A percentile compares a stretch with the other conserved stretches of the same genome.
phyloP scores from a whole-genome alignment of 306 rosid species.

The Coriaria nepalensis region DNA sequence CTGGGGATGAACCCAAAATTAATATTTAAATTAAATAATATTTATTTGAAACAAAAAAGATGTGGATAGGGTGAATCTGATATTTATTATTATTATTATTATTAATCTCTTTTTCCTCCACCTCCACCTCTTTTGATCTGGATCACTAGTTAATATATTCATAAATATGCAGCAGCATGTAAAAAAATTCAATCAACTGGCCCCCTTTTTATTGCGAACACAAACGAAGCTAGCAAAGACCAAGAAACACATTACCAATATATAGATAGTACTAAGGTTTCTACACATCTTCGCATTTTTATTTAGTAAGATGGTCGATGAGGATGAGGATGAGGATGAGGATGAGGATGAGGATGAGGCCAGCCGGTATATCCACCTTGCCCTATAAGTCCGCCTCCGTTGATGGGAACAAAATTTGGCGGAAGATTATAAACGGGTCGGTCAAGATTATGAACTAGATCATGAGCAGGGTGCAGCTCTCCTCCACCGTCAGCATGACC shows the following conservation, averaged over 20 bases:
- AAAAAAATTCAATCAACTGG: constrained; percentile 16
- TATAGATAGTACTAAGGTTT: too few species aligned
- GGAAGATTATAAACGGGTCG: constrained; percentile 56
- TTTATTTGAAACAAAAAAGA: constrained; percentile 6
- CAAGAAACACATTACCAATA: constrained; percentile 10
- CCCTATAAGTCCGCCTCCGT: constrained; percentile 48
- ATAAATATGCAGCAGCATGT: too few species aligned
- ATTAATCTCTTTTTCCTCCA: background rate
- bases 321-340: constrained; percentile 24
- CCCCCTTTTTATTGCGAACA: constrained; percentile 33
- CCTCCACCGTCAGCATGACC: constrained; percentile 19
- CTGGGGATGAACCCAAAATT: too few species aligned
- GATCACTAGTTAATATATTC: constrained; percentile 11
- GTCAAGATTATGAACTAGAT: constrained; percentile 12
- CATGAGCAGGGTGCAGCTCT: constrained; percentile 25
- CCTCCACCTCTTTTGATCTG: too few species aligned
- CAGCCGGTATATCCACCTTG: constrained; percentile 59
- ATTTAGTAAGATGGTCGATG: constrained; percentile 44
- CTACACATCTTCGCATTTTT: background rate
- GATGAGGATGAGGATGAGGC: constrained; percentile 30
- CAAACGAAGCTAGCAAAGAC: constrained; percentile 14
- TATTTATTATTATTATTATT: constrained; percentile 7
- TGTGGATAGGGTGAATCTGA: constrained; percentile 26
- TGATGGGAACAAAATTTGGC: constrained; percentile 51
- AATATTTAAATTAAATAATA: too few species aligned